Percentiles rank a stretch among this genome's conserved stretches.
Conservation (phyloP, 495 filamentous ascomycete species). For the Aspergillus affinis region DNA sequence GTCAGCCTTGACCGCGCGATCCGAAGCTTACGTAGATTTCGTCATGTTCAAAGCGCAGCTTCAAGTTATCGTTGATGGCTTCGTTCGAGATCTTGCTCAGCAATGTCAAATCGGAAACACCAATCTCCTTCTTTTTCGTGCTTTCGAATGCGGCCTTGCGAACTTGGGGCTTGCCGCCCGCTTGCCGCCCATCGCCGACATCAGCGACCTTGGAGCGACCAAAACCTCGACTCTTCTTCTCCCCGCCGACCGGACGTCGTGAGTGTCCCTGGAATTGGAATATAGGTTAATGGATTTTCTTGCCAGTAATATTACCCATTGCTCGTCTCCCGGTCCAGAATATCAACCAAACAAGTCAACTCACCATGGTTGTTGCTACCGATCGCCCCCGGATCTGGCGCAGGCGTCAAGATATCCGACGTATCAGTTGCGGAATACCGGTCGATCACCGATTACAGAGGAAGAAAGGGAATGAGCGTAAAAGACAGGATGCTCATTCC, state of each 20-base stretch:
- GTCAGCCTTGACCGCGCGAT: conserved; percentile 15
- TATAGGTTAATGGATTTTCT: conserved; percentile 13
- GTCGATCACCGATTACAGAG: conserved; percentile 17
- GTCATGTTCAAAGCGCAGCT: conserved; percentile 91
- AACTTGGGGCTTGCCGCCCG: conserved; percentile 64
- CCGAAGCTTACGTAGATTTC: conserved; percentile 83
- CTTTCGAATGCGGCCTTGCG: conserved; percentile 96
- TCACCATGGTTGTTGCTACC: conserved; percentile 36
- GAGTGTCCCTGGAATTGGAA: conserved; percentile 41
- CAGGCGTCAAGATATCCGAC: conserved; percentile 34
- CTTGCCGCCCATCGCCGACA: conserved; percentile 44
- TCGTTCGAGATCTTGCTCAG: conserved; percentile 99
- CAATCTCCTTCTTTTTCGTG: conserved; percentile 98
- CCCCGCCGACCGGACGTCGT: conserved; percentile 48
- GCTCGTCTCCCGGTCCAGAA: background rate
- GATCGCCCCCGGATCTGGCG: conserved; percentile 33
- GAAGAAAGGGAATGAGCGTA: conserved; percentile 16
- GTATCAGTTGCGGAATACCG: conserved; percentile 24
- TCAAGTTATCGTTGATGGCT: conserved; percentile 98
- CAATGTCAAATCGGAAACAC: conserved; percentile 95
- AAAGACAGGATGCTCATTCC: conserved; percentile 18
- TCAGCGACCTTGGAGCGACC: conserved; percentile 50
- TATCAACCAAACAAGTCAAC: conserved; percentile 4
- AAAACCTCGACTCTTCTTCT: conserved; percentile 49
- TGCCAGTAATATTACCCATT: background rate